phyloP scores from a whole-genome alignment of 192 early-diverging fungal species.

The Rhizophagus clarus region DNA sequence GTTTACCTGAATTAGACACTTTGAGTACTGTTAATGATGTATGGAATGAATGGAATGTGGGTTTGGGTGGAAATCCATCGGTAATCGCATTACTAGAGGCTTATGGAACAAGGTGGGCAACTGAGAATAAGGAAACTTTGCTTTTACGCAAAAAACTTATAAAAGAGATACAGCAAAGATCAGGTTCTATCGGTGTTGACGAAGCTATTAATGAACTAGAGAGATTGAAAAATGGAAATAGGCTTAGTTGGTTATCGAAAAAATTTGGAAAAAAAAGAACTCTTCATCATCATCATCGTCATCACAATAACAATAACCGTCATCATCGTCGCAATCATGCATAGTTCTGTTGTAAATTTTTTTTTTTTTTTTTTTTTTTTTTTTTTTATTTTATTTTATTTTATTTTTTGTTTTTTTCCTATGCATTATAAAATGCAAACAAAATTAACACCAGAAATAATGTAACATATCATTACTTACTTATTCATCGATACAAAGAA shows the following conservation, averaged over 20 bases:
- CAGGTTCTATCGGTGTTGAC: neutral
- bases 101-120: constrained; percentile 25
- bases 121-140: constrained; percentile 10
- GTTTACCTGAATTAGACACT: constrained; percentile 17
- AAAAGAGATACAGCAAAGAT: constrained; percentile 14
- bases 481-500: neutral
- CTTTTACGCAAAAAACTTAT: constrained; percentile 18
- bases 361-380: no score
- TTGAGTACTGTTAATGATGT: constrained; percentile 22
- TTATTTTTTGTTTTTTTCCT: no score
- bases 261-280: constrained; percentile 14
- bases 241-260: constrained; percentile 18
- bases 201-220: constrained; percentile 13
- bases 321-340: neutral
- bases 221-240: constrained; percentile 6
- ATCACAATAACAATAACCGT: neutral
- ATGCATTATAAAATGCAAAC: neutral
- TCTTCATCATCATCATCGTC: neutral
- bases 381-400: neutral
- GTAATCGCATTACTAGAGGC: constrained; percentile 1
- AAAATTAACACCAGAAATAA: no score
- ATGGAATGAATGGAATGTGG: constrained; percentile 28
- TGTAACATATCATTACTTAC: no score
- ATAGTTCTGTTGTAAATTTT: neutral
- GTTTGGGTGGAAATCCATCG: constrained; percentile 25